phyloP scores from a whole-genome alignment of 2,329 filamentous ascomycete species.

The Alternaria consortialis region DNA sequence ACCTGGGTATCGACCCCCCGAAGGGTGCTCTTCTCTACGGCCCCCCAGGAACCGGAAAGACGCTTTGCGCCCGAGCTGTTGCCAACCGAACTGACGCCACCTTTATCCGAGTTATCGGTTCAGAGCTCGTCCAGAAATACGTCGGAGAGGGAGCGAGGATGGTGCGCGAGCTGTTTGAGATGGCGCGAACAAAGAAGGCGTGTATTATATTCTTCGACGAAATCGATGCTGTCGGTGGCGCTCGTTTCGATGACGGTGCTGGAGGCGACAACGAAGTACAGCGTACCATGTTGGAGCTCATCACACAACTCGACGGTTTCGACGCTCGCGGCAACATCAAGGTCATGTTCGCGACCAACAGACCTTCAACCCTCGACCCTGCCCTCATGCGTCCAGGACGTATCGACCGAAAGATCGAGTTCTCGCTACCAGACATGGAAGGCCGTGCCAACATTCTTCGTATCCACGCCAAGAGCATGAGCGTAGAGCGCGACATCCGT shows the following conservation, averaged over 20 bases:
- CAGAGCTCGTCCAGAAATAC: slow-evolving; percentile 98
- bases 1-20: slow-evolving; percentile 97
- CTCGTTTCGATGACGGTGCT: slow-evolving; percentile 94
- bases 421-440: slow-evolving; percentile 95
- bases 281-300: slow-evolving; percentile 96
- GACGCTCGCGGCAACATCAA: slow-evolving; percentile 98
- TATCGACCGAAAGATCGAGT: slow-evolving; percentile 99
- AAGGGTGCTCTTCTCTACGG: slow-evolving; percentile 98
- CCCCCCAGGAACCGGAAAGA: slow-evolving; percentile 98
- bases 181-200: slow-evolving; percentile 99
- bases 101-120: slow-evolving; percentile 98
- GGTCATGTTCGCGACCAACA: slow-evolving; percentile 99
- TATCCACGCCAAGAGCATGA: slow-evolving; percentile 99
- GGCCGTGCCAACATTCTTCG: slow-evolving; percentile 96
- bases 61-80: slow-evolving; percentile 94
- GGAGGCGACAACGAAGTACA: slow-evolving; percentile 98
- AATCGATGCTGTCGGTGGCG: slow-evolving; percentile 94
- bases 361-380: slow-evolving; percentile 94
- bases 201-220: slow-evolving; percentile 99
- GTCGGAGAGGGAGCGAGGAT: slow-evolving; percentile 97
- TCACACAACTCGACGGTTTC: slow-evolving; percentile 96
- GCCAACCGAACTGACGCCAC: slow-evolving; percentile 98
- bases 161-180: slow-evolving; percentile 98
- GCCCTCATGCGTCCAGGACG: slow-evolving; percentile 95
- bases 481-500: slow-evolving; percentile 95